Base-by-base conservation (phyloP, 2,329 filamentous ascomycete species). In the Xylaria sp. region DNA sequence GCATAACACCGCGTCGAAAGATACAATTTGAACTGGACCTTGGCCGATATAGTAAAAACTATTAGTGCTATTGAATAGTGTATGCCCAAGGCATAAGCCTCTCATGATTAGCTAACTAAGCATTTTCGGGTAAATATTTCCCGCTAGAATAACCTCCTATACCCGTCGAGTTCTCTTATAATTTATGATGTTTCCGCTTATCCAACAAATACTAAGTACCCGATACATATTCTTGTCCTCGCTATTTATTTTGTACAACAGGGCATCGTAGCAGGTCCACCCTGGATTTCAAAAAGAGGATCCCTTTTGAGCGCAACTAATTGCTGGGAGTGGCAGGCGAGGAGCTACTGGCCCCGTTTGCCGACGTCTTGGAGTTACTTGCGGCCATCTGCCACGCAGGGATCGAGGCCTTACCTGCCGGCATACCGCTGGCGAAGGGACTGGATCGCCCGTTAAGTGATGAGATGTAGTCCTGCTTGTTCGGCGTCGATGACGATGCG, bases 321-420 rank as follows among this genome's bases (percentile, higher is more conserved):
- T 74, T 71, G 62, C 74, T 73, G 68, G 69, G 70, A 18, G 70
- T 62, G 20, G 71, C 75, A 61, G 79, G 64, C 36, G 70, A 74
- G 36, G 74, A 73, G 66, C 67, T 64, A 63, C 67, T 61, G 2
- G 66, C 68, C 2, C 39, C 64, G 23, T 48, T 55, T 13, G 66
- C 70, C 28, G 67, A 39, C 20, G 69, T 62, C 49, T 68, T 62
- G 43, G 71, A 71, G 79, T 86, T 88, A 75, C 86, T 89, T 39
- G 89, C 84, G 78, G 91, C 90, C 85, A 93, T 87, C 81, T 94
- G 92, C 92, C 92, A 94, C 4, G 91, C 88, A 4, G 92, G 92
- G 73, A 94, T 94, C 12, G 91, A 89, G 12, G 91, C 91, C 80
- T 87, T 90, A 41, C 81, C 82, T 15, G 80, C 76, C 46, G 86